These are phyloP conservation scores for Chenopodium album DNA, from an alignment of 148 eudicot genomes.

Conservation along the genomic window DNA sequence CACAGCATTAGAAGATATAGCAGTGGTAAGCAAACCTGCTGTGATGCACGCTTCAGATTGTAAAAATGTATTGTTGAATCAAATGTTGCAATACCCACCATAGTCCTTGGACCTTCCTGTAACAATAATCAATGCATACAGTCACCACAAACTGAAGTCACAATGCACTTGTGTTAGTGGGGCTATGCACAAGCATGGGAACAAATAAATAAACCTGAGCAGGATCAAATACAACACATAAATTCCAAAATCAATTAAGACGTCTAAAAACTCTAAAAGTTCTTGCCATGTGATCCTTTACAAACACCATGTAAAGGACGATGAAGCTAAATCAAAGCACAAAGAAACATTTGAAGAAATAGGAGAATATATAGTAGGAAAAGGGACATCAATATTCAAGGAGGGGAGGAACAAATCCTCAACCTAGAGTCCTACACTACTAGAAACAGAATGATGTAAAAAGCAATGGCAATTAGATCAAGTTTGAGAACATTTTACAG, in stretches of 20 bases:
- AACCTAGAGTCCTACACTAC: too few species aligned
- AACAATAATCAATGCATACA: conserved; percentile 17
- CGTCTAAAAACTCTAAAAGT: not conserved
- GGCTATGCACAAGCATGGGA: not conserved
- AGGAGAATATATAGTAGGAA: not conserved
- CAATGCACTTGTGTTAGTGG: not conserved
- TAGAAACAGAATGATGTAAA: not conserved
- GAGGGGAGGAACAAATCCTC: not conserved
- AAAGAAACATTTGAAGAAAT: not conserved
- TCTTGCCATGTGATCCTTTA: not conserved
- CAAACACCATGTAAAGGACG: not conserved
- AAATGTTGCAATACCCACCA: conserved; percentile 93
- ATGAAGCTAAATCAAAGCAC: not conserved
- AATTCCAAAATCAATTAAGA: conserved; percentile 2
- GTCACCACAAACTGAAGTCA: not conserved
- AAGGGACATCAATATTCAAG: not conserved
- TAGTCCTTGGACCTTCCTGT: conserved; percentile 89
- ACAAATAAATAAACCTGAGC: not conserved
- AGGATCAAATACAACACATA: not conserved
- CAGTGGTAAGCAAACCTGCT: conserved; percentile 57
- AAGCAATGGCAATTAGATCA: not conserved
- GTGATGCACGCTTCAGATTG: conserved; percentile 81
- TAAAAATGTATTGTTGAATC: conserved; percentile 90
- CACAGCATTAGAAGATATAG: not conserved
- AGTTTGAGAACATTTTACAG: not conserved